Evolutionary conservation across 805 yeast genomes (phyloP).

Genomic region (Cyberlindnera xylosilytica): DNA sequence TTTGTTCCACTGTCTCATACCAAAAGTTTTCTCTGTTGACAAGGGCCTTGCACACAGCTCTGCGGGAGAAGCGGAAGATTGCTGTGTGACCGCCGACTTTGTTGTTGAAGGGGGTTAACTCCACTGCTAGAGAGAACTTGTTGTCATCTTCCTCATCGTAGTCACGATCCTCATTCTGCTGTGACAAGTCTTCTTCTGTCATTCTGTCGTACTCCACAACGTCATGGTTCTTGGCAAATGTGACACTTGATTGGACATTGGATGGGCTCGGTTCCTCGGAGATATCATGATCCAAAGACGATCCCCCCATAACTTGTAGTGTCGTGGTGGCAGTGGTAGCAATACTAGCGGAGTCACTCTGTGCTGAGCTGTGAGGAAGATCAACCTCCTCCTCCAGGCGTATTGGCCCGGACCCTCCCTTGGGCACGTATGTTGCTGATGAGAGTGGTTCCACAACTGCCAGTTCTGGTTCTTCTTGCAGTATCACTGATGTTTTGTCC

Average conservation of each 20-base stretch:
- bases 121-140: slow-evolving; percentile 74
- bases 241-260: slow-evolving; percentile 5
- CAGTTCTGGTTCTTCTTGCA: slow-evolving; percentile 7
- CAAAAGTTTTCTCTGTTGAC: slow-evolving; percentile 87
- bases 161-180: background rate
- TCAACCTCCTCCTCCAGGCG: slow-evolving; percentile 16
- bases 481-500: slow-evolving; percentile 2
- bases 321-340: slow-evolving; percentile 1
- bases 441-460: slow-evolving; percentile 54
- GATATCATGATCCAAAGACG: background rate
- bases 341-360: slow-evolving; percentile 3
- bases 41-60: slow-evolving; percentile 92
- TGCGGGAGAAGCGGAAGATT: slow-evolving; percentile 82
- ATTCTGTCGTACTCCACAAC: slow-evolving; percentile 11
- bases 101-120: slow-evolving; percentile 84
- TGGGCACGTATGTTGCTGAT: slow-evolving; percentile 71
- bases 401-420: slow-evolving; percentile 34
- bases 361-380: slow-evolving; percentile 2
- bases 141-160: slow-evolving; percentile 27
- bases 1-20: slow-evolving; percentile 83
- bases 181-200: slow-evolving; percentile 7
- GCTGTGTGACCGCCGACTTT: slow-evolving; percentile 99
- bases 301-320: background rate
- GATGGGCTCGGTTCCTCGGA: background rate
- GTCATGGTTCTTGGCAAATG: slow-evolving; percentile 14